Evolutionary conservation across 495 filamentous ascomycete genomes (phyloP), one percentile per base, ranked within the genome.

Genomic region (Ramalina intermedia): DNA sequence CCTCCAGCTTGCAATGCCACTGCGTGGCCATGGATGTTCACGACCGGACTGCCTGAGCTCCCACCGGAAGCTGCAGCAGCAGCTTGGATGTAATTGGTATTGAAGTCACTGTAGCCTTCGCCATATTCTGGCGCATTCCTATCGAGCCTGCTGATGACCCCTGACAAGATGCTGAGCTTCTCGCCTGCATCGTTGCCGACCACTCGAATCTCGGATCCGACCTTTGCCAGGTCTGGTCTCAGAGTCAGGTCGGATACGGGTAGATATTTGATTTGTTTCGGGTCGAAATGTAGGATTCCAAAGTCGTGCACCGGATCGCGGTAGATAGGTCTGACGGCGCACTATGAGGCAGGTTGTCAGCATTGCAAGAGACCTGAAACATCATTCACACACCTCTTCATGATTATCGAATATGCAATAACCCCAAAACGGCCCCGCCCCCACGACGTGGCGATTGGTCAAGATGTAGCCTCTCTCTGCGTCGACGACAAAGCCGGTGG

Each of bases 161-260:
- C 91, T 12, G 93, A 96, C 35, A 96, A 71, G 58, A 99, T 99
- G 67, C 87, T 94, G 48, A 99, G 79, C 71, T 99, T 99, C 61
- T 99, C 91, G 43, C 91, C 91, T 37, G 91, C 91, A 69, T 99
- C 91, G 61, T 99, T 99, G 67, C 91, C 91, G 14, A 99, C 91
- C 4, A 99, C 93, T 53, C 93, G 71, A 53, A 99, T 96, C 65
- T 96, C 91, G 3, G 79, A 77, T 23, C 91, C 91, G 27, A 98
- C 91, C 62, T 80, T 82, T 46, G 84, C 85, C 47, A 83, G 78
- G 57, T 95, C 88, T n/a, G 91, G 91, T 35, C 87, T 75, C 17
- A 99, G 75, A 41, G 74, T 69, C 24, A 99, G 73, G 47, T 84
- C 81, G 3, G 76, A 75, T 17, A 99, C 73, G 7, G 81, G 81